phyloP scores from a whole-genome alignment of 2,329 filamentous ascomycete genomes.

The Ophiostoma tasmaniense region DNA sequence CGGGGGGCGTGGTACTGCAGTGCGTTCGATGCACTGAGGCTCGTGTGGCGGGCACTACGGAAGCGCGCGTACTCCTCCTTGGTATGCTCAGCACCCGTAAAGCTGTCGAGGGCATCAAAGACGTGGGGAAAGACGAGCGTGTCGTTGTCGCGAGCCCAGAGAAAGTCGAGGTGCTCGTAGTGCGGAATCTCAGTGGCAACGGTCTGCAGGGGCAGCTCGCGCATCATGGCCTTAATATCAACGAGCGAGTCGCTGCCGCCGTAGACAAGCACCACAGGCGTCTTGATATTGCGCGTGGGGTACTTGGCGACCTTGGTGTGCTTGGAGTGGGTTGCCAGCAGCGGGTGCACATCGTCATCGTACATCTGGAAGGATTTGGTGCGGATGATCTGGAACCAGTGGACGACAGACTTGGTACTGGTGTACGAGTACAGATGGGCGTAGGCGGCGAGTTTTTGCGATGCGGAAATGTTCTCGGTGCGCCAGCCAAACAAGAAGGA shows the following conservation, averaged over 20 bases:
- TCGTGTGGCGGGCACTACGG: constrained; percentile 41
- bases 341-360: constrained; percentile 82
- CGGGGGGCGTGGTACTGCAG: background rate
- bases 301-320: constrained; percentile 97
- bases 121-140: constrained; percentile 82
- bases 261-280: constrained; percentile 86
- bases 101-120: constrained; percentile 75
- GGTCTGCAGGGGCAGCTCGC: constrained; percentile 76
- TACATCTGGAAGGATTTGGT: constrained; percentile 98
- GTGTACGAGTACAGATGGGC: constrained; percentile 95
- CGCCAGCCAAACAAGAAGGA: constrained; percentile 85
- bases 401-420: constrained; percentile 91
- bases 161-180: constrained; percentile 93
- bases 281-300: constrained; percentile 93
- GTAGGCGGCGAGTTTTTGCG: constrained; percentile 92
- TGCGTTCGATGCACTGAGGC: constrained; percentile 29
- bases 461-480: constrained; percentile 69
- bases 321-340: constrained; percentile 63
- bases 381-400: constrained; percentile 99
- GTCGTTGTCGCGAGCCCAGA: constrained; percentile 85
- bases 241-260: constrained; percentile 90
- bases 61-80: constrained; percentile 55
- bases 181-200: constrained; percentile 79
- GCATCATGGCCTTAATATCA: constrained; percentile 86
- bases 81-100: constrained; percentile 49